Conservation (phyloP, 2,329 filamentous ascomycete species). For the Verticillium zaregamsianum region DNA sequence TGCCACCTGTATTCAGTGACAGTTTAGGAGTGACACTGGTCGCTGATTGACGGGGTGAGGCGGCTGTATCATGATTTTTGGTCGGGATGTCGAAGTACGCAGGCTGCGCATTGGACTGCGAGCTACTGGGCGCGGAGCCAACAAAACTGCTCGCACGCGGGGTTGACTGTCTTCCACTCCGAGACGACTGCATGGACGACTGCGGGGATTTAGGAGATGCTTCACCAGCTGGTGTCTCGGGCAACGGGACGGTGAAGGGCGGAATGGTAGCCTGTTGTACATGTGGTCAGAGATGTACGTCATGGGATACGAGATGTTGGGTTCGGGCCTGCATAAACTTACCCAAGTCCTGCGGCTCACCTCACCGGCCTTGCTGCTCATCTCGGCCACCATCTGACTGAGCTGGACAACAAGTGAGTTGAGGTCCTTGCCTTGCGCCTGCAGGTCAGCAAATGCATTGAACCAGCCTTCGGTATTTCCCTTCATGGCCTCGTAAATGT, state of each 20-base stretch:
- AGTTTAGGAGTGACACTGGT: not conserved
- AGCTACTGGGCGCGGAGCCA: constrained; percentile 9
- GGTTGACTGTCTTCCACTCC: constrained; percentile 7
- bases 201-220: constrained; percentile 15
- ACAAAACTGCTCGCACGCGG: constrained; percentile 10
- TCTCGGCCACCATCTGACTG: constrained; percentile 74
- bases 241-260: constrained; percentile 15
- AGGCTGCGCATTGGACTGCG: constrained; percentile 10
- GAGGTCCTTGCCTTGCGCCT: constrained; percentile 67
- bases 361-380: constrained; percentile 79
- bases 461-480: constrained; percentile 91
- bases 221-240: constrained; percentile 11
- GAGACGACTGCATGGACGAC: constrained; percentile 17
- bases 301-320: not conserved
- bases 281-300: not conserved
- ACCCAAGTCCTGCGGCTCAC: constrained; percentile 76
- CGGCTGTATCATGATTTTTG: constrained; percentile 5
- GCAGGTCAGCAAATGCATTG: constrained; percentile 71
- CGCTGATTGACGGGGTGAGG: constrained; percentile 2
- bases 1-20: not conserved
- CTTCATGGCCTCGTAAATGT: constrained; percentile 85
- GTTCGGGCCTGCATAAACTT: constrained; percentile 26
- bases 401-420: constrained; percentile 68
- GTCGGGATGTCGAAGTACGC: constrained; percentile 19
- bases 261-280: constrained; percentile 12